These are phyloP conservation scores for Peniophora sp. DNA, from an alignment of 1,284 basidiomycete species.

Conservation along the genomic window DNA sequence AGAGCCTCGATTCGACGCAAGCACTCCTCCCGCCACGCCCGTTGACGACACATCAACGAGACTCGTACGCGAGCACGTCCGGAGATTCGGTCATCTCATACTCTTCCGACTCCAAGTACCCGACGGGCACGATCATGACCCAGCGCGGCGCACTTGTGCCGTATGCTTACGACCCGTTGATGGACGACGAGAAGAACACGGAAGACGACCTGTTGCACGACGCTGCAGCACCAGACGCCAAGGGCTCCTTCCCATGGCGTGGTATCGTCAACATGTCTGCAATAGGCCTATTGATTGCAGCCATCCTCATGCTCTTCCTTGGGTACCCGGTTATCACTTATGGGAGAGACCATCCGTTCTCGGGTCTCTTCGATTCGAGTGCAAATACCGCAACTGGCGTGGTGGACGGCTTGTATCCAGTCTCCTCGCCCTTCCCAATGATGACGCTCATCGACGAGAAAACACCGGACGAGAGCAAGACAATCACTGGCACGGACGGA, in stretches of 20 bases:
- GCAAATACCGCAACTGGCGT: conserved; percentile 19
- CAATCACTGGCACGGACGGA: conserved; percentile 61
- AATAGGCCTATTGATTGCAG: conserved; percentile 31
- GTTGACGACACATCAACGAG: conserved; percentile 19
- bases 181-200: conserved; percentile 54
- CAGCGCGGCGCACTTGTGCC: conserved; percentile 43
- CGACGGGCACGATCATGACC: conserved; percentile 28
- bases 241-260: conserved; percentile 27
- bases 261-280: conserved; percentile 43
- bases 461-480: conserved; percentile 51
- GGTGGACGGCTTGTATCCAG: conserved; percentile 31
- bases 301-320: conserved; percentile 58
- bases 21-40: conserved; percentile 22
- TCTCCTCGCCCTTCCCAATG: conserved; percentile 32
- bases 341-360: conserved; percentile 30
- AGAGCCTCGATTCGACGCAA: conserved; percentile 24
- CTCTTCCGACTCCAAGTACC: conserved; percentile 58
- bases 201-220: conserved; percentile 54
- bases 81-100: conserved; percentile 46
- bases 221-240: conserved; percentile 28
- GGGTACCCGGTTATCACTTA: conserved; percentile 71
- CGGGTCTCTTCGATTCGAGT: conserved; percentile 37
- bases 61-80: conserved; percentile 34
- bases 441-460: conserved; percentile 59
- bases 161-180: conserved; percentile 58